Base-by-base conservation (phyloP, 257 asterid species). In the Salvia hispanica region DNA sequence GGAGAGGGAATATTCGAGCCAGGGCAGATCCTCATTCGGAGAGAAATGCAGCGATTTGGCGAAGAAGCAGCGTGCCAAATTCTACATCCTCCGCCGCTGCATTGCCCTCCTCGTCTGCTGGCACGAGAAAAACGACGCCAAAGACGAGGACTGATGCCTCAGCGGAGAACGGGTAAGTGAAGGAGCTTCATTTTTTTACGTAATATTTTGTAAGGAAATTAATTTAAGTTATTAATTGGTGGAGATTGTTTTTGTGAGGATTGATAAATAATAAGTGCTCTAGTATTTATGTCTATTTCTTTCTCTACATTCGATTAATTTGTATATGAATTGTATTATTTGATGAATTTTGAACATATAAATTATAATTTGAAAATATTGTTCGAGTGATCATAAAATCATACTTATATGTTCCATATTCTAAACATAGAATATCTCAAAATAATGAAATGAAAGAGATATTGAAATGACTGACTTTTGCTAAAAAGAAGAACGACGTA, bases 81-180 rank as follows among this genome's bases (percentile, higher is more conserved):
- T 89, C 80, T 89, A 85, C 81, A 87, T 89, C 64, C 61, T 89
- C 48, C 80, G 96, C 45, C 88, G 96, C 21, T 89, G 96, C 72
- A 78, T 89, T 2, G 89, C 85, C 46, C 85, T 89, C 93, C 86
- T 89, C n/a, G 78, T 87, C 5, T 89, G 96, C 63, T 89, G 91
- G 95, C 93, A 44, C 40, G 91, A 87, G 64, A 64, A 77, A 47
- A 80, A 74, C 2, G 95, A 86, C 31, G 74, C 79, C 51, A 61
- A 55, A 25, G 64, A 76, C 14, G 53, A 47, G 25, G 51, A 76
- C n/a, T 6, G 7, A 6, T 3, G 52, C 13, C 52, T 4, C 4
- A 3, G 14, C 50, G 14, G 55, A 25, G 31, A 2, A 37, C 62
- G 1, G 62, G 62, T 56, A 31, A 56, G 62, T 34, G 6, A 1